phyloP scores from a whole-genome alignment of 176 grass and related monocot genomes.

The Neostapfia colusana region DNA sequence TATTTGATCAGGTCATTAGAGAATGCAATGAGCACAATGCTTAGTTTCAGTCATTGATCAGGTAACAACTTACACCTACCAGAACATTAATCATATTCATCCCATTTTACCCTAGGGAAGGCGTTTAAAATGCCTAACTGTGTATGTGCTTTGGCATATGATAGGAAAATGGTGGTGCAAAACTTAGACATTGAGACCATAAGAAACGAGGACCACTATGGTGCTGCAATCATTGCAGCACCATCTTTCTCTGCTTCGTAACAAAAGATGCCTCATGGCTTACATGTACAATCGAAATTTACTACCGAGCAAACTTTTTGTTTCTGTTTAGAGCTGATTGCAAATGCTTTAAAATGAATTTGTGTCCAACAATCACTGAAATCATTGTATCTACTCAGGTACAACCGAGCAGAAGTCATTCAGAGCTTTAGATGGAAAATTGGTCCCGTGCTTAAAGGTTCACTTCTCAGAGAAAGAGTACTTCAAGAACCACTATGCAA shows the following conservation, averaged over 20 bases:
- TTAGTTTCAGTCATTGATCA: conserved; percentile 81
- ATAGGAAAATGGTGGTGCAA: conserved; percentile 88
- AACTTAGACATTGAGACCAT: conserved; percentile 77
- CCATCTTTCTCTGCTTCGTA: conserved; percentile 87
- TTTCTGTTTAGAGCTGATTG: conserved; percentile 5
- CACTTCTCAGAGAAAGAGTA: conserved; percentile 86
- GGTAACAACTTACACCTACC: conserved; percentile 45
- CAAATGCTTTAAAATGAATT: conserved; percentile 9
- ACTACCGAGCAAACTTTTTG: not conserved
- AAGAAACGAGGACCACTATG: conserved; percentile 90
- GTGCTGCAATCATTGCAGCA: conserved; percentile 87
- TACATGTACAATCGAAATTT: conserved; percentile 66
- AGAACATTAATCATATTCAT: conserved; percentile 13
- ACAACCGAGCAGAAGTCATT: conserved; percentile 85
- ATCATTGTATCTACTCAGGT: conserved; percentile 48
- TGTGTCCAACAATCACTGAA: conserved; percentile 1
- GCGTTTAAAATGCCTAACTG: not conserved
- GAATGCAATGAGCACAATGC: conserved; percentile 84
- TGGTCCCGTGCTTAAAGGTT: conserved; percentile 78
- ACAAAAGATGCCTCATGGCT: conserved; percentile 97
- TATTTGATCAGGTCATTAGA: conserved; percentile 84
- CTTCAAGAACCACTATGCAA: conserved; percentile 78
- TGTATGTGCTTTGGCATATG: conserved; percentile 17
- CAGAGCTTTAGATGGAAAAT: conserved; percentile 93
- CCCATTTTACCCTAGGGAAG: not conserved